A percentile compares a stretch with the other conserved stretches of the same genome.
These are phyloP conservation scores for Fusarium heterosporum DNA, from an alignment of 2,329 filamentous ascomycete genomes.

Conservation along the genomic window DNA sequence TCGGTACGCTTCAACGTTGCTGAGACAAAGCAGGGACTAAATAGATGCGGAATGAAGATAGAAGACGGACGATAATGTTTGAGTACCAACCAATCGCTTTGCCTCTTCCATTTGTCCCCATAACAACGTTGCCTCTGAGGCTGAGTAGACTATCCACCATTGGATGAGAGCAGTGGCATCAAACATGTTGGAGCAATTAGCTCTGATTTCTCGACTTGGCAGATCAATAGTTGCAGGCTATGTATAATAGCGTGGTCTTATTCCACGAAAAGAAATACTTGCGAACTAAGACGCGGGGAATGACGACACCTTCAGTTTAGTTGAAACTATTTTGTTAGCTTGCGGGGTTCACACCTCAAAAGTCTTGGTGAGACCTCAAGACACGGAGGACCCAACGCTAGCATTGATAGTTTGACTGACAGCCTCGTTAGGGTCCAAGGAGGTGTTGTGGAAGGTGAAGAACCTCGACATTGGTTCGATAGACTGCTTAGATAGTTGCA, in stretches of 20 bases:
- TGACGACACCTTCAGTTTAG: neutral
- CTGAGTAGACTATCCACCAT: neutral
- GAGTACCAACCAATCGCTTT: neutral
- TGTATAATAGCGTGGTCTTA: neutral
- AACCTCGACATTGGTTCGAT: neutral
- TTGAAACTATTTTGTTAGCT: neutral
- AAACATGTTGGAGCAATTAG: neutral
- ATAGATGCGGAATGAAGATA: neutral
- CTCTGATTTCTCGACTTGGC: neutral
- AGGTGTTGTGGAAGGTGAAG: neutral
- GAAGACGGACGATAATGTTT: neutral
- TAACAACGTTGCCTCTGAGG: neutral
- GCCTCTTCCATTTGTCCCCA: neutral
- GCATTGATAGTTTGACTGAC: neutral
- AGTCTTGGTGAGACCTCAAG: neutral
- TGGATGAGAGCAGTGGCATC: neutral
- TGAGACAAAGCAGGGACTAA: neutral
- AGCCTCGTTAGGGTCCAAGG: neutral
- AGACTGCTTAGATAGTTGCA: neutral
- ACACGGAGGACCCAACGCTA: neutral
- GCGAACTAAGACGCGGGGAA: neutral
- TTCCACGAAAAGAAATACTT: neutral
- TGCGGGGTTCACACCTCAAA: neutral
- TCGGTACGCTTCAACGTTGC: neutral
- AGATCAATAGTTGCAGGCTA: neutral